Conservation (phyloP, 1,284 basidiomycete species). For the Stygiomarasmius scandens region DNA sequence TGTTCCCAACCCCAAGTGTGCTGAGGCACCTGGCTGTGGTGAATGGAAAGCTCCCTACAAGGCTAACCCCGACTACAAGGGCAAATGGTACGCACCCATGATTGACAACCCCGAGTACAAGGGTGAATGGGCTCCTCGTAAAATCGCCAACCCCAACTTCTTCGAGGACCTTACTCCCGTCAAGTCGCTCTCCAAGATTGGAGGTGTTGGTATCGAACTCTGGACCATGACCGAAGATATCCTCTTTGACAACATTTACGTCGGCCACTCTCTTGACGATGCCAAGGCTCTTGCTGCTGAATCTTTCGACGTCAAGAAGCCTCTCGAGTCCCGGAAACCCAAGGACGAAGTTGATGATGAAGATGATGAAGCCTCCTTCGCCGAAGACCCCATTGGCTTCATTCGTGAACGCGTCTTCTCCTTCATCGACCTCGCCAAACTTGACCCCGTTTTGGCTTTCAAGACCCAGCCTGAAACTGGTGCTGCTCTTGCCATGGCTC, state of each 20-base stretch:
- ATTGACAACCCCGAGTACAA: constrained; percentile 98
- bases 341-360: constrained; percentile 56
- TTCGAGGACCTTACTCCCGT: constrained; percentile 90
- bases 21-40: constrained; percentile 91
- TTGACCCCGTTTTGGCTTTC: constrained; percentile 76
- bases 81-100: constrained; percentile 93
- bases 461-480: constrained; percentile 85
- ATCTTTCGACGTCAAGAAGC: constrained; percentile 85
- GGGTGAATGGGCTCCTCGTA: constrained; percentile 90
- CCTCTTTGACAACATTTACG: constrained; percentile 92
- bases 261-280: constrained; percentile 85
- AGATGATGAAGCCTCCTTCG: constrained; percentile 60
- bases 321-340: constrained; percentile 59
- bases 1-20: constrained; percentile 88
- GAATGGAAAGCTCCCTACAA: constrained; percentile 88
- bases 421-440: constrained; percentile 75
- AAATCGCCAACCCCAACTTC: constrained; percentile 92
- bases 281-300: constrained; percentile 82
- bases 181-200: constrained; percentile 83
- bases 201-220: constrained; percentile 94
- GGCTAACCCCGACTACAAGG: constrained; percentile 92
- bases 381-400: constrained; percentile 77
- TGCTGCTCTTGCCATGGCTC: constrained; percentile 68
- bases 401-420: constrained; percentile 73
- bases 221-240: constrained; percentile 99